A percentile compares a stretch with the other conserved stretches of the same genome.
phyloP scores from a whole-genome alignment of 2,329 filamentous ascomycete species.

The Daldinia sp. region DNA sequence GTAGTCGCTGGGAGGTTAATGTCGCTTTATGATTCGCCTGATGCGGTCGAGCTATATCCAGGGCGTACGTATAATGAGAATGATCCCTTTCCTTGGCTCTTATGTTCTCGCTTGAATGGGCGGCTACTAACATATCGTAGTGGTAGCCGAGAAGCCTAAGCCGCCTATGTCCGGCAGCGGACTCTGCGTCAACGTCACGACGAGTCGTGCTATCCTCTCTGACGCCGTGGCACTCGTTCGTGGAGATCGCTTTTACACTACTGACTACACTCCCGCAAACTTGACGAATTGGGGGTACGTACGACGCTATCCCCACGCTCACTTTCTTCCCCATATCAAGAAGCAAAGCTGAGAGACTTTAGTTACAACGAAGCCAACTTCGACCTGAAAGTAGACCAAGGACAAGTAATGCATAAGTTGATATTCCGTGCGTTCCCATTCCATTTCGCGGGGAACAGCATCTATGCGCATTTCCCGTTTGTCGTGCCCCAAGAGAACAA shows the following conservation, averaged over 20 bases:
- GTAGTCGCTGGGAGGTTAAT: conserved; percentile 54
- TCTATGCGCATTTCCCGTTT: conserved; percentile 68
- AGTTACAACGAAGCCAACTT: conserved; percentile 58
- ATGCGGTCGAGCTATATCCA: conserved; percentile 65
- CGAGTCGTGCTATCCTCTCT: conserved; percentile 64
- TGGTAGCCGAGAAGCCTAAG: conserved; percentile 65
- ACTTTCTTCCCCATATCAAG: neutral
- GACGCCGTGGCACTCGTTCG: conserved; percentile 70
- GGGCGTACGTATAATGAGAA: conserved; percentile 45
- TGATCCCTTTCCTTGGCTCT: neutral
- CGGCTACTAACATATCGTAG: neutral
- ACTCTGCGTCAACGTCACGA: conserved; percentile 56
- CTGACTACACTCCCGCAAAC: conserved; percentile 66
- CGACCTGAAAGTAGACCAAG: conserved; percentile 67
- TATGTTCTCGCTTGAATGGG: neutral
- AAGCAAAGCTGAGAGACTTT: neutral
- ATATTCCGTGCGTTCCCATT: conserved; percentile 70
- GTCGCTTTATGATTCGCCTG: conserved; percentile 59
- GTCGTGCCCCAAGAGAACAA: conserved; percentile 58
- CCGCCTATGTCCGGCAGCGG: conserved; percentile 59
- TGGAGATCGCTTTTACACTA: conserved; percentile 71
- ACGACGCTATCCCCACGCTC: conserved; percentile 45
- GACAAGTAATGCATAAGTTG: conserved; percentile 72
- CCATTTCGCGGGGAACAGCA: conserved; percentile 67
- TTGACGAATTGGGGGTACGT: conserved; percentile 70